A percentile compares a stretch with the other conserved stretches of the same genome.
phyloP scores from a whole-genome alignment of 2,329 filamentous ascomycete genomes.

The Macroventuria anomochaeta region DNA sequence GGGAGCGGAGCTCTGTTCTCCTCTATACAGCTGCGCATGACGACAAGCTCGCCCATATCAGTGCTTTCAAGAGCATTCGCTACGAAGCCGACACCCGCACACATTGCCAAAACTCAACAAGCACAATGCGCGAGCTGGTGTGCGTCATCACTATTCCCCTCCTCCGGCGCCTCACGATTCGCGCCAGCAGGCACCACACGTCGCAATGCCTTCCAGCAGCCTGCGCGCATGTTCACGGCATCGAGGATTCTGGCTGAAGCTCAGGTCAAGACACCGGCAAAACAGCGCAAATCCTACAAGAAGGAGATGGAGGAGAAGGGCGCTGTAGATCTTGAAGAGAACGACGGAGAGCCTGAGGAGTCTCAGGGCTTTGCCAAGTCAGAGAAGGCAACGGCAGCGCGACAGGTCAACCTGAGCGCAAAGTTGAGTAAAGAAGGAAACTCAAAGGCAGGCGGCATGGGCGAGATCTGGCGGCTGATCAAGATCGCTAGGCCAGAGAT shows the following conservation, averaged over 20 bases:
- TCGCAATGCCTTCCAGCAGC: constrained; percentile 35
- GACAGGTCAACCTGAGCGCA: constrained; percentile 87
- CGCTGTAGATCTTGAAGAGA: constrained; percentile 43
- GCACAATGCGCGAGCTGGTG: constrained; percentile 9
- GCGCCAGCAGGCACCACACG: constrained; percentile 29
- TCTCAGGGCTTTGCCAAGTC: constrained; percentile 72
- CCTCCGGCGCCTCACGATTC: constrained; percentile 20
- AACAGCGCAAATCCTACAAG: constrained; percentile 44
- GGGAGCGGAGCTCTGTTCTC: constrained; percentile 45
- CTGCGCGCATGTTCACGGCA: constrained; percentile 36
- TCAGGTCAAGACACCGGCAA: constrained; percentile 24
- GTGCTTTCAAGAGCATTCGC: constrained; percentile 24
- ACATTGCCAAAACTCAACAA: neutral
- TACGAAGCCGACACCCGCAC: constrained; percentile 14
- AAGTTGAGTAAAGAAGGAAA: constrained; percentile 73
- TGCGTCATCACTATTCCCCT: constrained; percentile 22
- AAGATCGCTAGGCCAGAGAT: constrained; percentile 88
- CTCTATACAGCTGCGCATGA: constrained; percentile 39
- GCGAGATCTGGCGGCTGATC: constrained; percentile 85
- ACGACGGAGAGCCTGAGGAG: constrained; percentile 61
- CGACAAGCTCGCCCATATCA: constrained; percentile 21
- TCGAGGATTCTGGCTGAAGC: constrained; percentile 39
- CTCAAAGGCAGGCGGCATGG: constrained; percentile 55
- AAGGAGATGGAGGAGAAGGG: constrained; percentile 50
- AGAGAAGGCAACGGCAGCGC: constrained; percentile 84